Base-by-base conservation (phyloP, 2,329 filamentous ascomycete species). In the Rugonectria rugulosa region DNA sequence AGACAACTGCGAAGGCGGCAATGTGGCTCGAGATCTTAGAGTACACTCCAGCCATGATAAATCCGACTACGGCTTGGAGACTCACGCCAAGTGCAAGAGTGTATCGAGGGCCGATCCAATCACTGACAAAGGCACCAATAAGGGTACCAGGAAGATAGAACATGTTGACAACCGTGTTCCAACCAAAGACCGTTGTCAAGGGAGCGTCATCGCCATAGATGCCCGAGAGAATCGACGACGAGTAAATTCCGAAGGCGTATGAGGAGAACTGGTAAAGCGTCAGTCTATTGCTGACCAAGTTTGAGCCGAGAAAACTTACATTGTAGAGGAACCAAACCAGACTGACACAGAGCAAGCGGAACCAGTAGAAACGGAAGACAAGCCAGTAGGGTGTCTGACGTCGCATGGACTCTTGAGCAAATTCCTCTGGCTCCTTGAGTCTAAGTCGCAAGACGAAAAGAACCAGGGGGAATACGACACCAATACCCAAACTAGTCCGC, bases 81-180 rank as follows among this genome's bases (percentile, higher is more conserved):
- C 80, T 73, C 3, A 96, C 89, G 12, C 91, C 91, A 9, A 87
- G 73, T 2, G 85, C 84, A 0, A 97, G 80, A 1, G 90, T 88
- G 63, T 88, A 85, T 53, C 88, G 87, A 1, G 93, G 92, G 0
- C 93, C 93, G 45, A 96, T 77, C 76, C 82, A 86, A 74, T 97
- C 93, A 21, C 87, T 89, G 6, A 90, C 77, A 52, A 90, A 90
- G 1, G 91, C 89, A 17, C 93, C 93, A 4, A 89, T 73, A 47
- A 93, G 79, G 20, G 91, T 90, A 1, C 93, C 93, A 0, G 92
- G 92, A 43, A 96, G 82, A 73, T 96, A 96, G 73, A 97, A 97
- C 59, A 92, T 77, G 72, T 95, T 96, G 77, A 96, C 86, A 36
- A 97, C 82, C 0, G 89, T 92, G 70, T 91, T 92, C 92, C 92